Conservation (phyloP, 139 green algal species). For the Chlorella vulgaris region DNA sequence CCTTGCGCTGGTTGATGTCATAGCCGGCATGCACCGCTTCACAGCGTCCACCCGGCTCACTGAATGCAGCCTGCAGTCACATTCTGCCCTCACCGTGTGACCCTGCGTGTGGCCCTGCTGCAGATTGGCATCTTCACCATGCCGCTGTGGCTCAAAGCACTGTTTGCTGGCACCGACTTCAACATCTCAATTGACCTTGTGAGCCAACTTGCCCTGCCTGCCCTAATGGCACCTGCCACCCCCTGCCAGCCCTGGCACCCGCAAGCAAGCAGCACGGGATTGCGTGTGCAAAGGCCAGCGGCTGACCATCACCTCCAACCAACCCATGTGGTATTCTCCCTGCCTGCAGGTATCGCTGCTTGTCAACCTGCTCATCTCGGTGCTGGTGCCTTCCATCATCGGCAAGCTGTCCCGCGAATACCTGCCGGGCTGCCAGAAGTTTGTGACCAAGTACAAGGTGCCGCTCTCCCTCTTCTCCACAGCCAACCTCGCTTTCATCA, state of each 20-base stretch:
- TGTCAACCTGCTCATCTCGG: slow-evolving; percentile 76
- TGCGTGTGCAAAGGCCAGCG: no score
- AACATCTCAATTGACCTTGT: slow-evolving; percentile 57
- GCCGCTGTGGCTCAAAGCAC: slow-evolving; percentile 62
- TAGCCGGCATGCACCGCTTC: background rate
- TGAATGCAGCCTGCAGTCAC: no score
- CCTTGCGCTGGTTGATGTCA: no score
- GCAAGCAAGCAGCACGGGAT: no score
- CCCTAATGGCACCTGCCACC: no score
- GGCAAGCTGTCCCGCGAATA: slow-evolving; percentile 40
- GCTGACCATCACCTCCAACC: no score
- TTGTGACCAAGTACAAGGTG: slow-evolving; percentile 16
- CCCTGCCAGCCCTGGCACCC: no score
- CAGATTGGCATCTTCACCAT: slow-evolving; percentile 70
- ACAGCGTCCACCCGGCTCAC: no score
- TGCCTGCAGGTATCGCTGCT: slow-evolving; percentile 72
- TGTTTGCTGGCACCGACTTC: slow-evolving; percentile 43
- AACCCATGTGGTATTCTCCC: no score
- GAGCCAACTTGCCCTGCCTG: no score
- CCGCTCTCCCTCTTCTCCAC: slow-evolving; percentile 17
- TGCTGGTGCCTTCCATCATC: slow-evolving; percentile 52
- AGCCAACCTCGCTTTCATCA: slow-evolving; percentile 31
- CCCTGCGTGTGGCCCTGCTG: background rate
- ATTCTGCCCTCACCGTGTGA: background rate
- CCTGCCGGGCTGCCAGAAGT: no score